Evolutionary conservation across 75 land plant species (phyloP).

Genomic region (Pinus albicaulis): DNA sequence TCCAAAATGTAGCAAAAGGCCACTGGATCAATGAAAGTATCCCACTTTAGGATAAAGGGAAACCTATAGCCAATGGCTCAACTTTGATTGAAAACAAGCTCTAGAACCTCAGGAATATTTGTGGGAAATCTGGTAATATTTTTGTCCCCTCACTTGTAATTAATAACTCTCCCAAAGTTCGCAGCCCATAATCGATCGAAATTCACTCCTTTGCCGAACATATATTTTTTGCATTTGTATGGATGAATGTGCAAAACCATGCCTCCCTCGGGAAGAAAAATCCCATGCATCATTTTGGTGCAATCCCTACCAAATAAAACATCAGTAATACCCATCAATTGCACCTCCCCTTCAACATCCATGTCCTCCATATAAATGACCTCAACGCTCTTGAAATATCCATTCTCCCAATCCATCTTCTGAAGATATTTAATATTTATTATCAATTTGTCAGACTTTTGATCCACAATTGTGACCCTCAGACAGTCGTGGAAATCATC

Average conservation of each 20-base stretch:
- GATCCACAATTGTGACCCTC: too few relatives aligned
- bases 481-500: too few relatives aligned
- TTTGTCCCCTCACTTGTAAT: slow-evolving; percentile 2
- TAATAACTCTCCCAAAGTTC: background rate
- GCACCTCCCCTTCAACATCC: slow-evolving; percentile 3
- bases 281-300: slow-evolving; percentile 7
- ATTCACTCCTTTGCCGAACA: slow-evolving; percentile 1
- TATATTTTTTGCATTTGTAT: background rate
- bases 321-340: background rate
- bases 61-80: background rate
- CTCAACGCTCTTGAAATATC: slow-evolving; percentile 5
- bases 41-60: background rate
- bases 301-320: slow-evolving; percentile 9
- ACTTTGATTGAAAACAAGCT: background rate
- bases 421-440: background rate
- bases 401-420: background rate
- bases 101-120: background rate
- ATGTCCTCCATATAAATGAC: background rate
- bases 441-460: background rate
- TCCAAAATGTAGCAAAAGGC: slow-evolving; percentile 7
- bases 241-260: too few relatives aligned
- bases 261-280: slow-evolving; percentile 8
- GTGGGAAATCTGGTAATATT: background rate
- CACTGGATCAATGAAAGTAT: background rate
- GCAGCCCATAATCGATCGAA: slow-evolving; percentile 9